Conservation (phyloP, 1,284 basidiomycete species). For the Vanrija sp. region DNA sequence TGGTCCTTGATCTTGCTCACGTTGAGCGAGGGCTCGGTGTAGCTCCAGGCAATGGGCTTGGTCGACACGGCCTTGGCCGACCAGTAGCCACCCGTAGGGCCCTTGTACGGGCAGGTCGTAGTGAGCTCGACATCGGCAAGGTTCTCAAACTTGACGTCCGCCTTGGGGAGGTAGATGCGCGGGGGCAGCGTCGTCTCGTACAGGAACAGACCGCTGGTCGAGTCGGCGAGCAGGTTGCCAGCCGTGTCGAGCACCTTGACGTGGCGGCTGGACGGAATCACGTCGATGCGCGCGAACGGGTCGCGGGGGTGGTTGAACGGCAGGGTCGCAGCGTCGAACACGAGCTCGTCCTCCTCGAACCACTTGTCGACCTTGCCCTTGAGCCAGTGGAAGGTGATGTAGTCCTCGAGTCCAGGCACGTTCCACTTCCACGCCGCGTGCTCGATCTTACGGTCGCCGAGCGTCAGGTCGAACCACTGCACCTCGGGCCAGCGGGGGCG, state of each 20-base stretch:
- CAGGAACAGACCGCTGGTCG: neutral
- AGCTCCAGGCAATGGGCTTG: slow-evolving; percentile 7
- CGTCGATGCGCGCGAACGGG: neutral
- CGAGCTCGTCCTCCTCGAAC: slow-evolving; percentile 7
- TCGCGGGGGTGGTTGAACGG: neutral
- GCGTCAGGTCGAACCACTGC: slow-evolving; percentile 3
- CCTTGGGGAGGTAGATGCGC: slow-evolving; percentile 8
- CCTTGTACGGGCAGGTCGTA: slow-evolving; percentile 14
- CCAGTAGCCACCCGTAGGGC: slow-evolving; percentile 9
- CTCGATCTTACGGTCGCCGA: neutral
- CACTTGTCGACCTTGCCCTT: neutral
- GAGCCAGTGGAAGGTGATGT: neutral
- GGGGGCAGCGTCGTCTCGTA: slow-evolving; percentile 7
- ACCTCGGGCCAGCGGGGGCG: neutral
- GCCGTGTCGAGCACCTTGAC: neutral
- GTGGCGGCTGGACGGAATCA: neutral
- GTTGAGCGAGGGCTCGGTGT: neutral
- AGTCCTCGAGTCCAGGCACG: neutral
- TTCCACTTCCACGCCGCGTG: slow-evolving; percentile 5
- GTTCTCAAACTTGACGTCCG: slow-evolving; percentile 1
- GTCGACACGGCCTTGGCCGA: neutral
- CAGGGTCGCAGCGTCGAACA: neutral
- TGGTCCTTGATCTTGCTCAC: slow-evolving; percentile 2
- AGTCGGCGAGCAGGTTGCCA: neutral
- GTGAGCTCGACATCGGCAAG: neutral